phyloP scores from a whole-genome alignment of 805 yeast genomes.

The Millerozyma miso region DNA sequence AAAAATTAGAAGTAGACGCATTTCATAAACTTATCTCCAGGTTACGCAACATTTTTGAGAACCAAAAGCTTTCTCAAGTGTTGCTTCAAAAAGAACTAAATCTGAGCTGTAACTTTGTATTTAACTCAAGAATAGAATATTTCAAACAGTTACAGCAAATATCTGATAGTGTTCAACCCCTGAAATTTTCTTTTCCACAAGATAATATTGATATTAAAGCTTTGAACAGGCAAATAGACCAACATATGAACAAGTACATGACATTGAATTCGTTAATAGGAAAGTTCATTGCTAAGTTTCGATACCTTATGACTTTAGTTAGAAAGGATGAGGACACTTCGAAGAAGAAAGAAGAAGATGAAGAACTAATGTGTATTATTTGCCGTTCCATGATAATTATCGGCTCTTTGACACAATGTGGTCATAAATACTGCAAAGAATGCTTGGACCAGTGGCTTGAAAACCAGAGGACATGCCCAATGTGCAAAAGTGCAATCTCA shows the following conservation, averaged over 20 bases:
- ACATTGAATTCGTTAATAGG: constrained; percentile 12
- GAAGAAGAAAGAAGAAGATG: constrained; percentile 18
- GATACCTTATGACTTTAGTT: constrained; percentile 29
- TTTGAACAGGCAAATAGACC: background rate
- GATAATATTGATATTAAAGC: constrained; percentile 12
- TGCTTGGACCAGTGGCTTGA: constrained; percentile 76
- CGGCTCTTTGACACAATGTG: constrained; percentile 86
- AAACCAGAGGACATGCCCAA: constrained; percentile 62
- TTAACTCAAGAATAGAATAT: constrained; percentile 77
- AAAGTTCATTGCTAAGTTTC: constrained; percentile 30
- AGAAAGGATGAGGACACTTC: constrained; percentile 5
- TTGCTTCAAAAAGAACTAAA: constrained; percentile 45
- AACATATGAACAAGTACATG: background rate
- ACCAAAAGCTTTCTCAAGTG: constrained; percentile 39
- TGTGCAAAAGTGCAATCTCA: constrained; percentile 61
- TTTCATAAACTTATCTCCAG: constrained; percentile 16
- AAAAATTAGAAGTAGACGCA: constrained; percentile 16
- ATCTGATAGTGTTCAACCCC: constrained; percentile 71
- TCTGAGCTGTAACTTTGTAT: constrained; percentile 56
- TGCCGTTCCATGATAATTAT: constrained; percentile 66
- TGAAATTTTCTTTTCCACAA: constrained; percentile 9
- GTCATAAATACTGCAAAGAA: constrained; percentile 83
- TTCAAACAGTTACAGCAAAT: constrained; percentile 80
- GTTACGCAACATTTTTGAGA: constrained; percentile 32
- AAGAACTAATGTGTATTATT: constrained; percentile 62